Base-by-base conservation (phyloP, 371 early-diverging fungal species). In the Mucor mucedo region DNA sequence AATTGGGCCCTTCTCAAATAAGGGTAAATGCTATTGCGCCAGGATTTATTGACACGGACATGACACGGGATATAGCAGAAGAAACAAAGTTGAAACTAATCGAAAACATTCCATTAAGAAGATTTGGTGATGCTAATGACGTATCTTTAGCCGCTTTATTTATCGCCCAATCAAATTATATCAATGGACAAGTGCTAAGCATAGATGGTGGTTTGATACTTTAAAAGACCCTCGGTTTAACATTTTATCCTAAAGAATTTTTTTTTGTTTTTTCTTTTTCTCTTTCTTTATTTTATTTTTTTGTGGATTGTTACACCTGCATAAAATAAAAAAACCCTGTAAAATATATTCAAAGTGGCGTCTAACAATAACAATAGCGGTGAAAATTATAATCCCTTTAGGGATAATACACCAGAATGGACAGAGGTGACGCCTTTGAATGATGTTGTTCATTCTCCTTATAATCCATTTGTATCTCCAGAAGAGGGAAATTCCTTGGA, bases 41-140 rank as follows among this genome's bases (percentile, higher is more conserved):
- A 10, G 96, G 96, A n/a, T 93, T 86, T 62, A 91, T 95, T 35
- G 88, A 87, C 5, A 94, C 95, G 0, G 92, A 93, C 55, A 91
- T 96, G 89, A 94, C 92, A 30, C 58, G 72, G 16, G 77, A 83
- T 35, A 72, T 87, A 3, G 11, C 72, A 2, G 75, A 75, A 6
- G 71, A 70, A 9, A 70, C 65, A 35, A 78, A 72, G 38, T 66
- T 68, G 35, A 67, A 73, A 13, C 68, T 85, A 29, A 40, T 86
- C 7, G 58, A 73, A 21, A 48, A 64, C 33, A 91, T 87, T 30
- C 78, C 90, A 1, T 66, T 91, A 16, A 72, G 81, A 8, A 75
- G 88, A 21, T 77, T 93, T 60, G 93, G 93, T 16, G 48, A 29
- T 13, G 60, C 66, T 7, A 65, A 89, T 65, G 91, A 93, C 40